A percentile compares a stretch with the other conserved stretches of the same genome.
phyloP scores from a whole-genome alignment of 257 asterid genomes.

The Pogostemon cablin region DNA sequence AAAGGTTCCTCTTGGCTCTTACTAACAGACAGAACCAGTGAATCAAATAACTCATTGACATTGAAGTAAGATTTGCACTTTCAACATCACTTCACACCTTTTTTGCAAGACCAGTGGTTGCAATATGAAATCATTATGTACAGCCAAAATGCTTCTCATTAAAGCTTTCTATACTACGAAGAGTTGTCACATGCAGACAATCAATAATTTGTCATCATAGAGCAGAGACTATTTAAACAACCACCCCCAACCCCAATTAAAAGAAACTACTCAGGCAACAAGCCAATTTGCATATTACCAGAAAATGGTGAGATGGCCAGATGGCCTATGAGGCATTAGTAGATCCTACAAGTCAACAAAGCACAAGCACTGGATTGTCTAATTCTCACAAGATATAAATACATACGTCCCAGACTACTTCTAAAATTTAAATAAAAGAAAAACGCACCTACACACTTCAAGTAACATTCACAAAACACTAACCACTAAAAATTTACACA shows the following conservation, averaged over 20 bases:
- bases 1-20: neutral
- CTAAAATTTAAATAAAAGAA: no score
- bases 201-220: neutral
- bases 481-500: conserved; percentile 11
- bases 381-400: no score
- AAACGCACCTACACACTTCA: conserved; percentile 6
- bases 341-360: neutral
- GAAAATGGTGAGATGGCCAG: neutral
- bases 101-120: neutral
- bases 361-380: neutral
- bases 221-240: neutral
- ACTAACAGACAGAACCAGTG: neutral
- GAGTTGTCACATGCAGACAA: neutral
- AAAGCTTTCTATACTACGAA: neutral
- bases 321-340: neutral
- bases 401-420: neutral
- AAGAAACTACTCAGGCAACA: neutral
- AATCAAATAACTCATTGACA: neutral
- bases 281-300: neutral
- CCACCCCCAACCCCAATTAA: neutral
- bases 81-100: neutral
- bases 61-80: neutral
- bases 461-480: conserved; percentile 3
- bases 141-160: neutral
- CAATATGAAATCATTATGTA: neutral